These are phyloP conservation scores for Elaeis guineensis DNA, from an alignment of 176 grass and related monocot genomes.

Conservation along the genomic window DNA sequence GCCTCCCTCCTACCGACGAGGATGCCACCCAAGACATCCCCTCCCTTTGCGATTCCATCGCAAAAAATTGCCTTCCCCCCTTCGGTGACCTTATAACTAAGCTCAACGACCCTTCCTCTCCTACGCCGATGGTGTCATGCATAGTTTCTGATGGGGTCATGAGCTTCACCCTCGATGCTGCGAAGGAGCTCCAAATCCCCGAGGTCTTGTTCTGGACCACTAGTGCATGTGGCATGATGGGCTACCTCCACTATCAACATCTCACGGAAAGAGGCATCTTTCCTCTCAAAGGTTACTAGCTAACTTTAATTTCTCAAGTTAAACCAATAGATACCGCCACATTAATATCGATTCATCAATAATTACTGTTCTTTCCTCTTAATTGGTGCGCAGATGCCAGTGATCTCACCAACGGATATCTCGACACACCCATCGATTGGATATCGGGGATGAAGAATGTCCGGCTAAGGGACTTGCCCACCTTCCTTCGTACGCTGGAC, in stretches of 20 bases:
- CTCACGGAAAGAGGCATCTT: neutral
- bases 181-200: neutral
- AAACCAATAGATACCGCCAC: too few relatives aligned
- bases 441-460: slow-evolving; percentile 6
- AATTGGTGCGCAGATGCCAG: neutral
- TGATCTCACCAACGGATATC: neutral
- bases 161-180: slow-evolving; percentile 9
- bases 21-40: slow-evolving; percentile 3
- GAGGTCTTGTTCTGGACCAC: slow-evolving; percentile 2
- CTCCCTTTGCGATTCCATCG: neutral
- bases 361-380: neutral
- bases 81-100: neutral
- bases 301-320: too few relatives aligned
- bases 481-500: neutral
- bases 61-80: neutral
- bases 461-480: slow-evolving; percentile 2
- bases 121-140: neutral
- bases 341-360: too few relatives aligned
- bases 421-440: neutral
- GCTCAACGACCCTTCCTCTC: neutral
- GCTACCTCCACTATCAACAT: slow-evolving; percentile 1
- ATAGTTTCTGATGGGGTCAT: slow-evolving; percentile 2
- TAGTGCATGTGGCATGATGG: slow-evolving; percentile 5
- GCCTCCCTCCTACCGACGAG: slow-evolving; percentile 5
- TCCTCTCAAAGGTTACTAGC: slow-evolving; percentile 1